These are phyloP conservation scores for Tephrocybe sp. DNA, from an alignment of 768 basidiomycete genomes.

Conservation along the genomic window DNA sequence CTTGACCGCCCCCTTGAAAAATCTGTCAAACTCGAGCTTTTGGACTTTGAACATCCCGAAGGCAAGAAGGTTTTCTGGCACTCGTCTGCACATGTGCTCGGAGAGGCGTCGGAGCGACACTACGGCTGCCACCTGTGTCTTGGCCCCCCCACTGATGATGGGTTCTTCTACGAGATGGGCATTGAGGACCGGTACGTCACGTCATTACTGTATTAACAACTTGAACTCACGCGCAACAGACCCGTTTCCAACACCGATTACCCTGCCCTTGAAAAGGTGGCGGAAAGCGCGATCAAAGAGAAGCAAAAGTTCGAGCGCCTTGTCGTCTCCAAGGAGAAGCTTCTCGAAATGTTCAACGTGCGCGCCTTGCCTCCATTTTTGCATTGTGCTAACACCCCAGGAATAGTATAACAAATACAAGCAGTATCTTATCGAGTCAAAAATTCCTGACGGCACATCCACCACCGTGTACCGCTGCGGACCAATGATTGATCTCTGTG, in stretches of 20 bases:
- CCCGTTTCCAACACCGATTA: conserved; percentile 83
- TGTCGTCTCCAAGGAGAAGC: conserved; percentile 90
- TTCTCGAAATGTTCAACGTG: conserved; percentile 95
- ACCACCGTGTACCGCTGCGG: conserved; percentile 99
- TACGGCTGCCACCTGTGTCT: conserved; percentile 97
- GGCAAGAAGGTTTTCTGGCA: conserved; percentile 99
- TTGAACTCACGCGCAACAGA: conserved; percentile 33
- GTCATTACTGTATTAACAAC: neutral
- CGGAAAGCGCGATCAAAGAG: conserved; percentile 89
- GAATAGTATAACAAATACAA: conserved; percentile 98
- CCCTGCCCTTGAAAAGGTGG: conserved; percentile 83
- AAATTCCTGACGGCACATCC: conserved; percentile 93
- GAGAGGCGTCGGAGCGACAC: conserved; percentile 94
- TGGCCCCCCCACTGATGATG: conserved; percentile 95
- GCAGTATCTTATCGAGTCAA: conserved; percentile 90
- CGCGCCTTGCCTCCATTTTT: conserved; percentile 23
- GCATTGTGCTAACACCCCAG: conserved; percentile 2
- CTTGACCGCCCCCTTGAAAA: conserved; percentile 91
- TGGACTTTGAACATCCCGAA: conserved; percentile 93
- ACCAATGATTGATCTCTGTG: conserved; percentile 96
- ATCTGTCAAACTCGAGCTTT: conserved; percentile 75
- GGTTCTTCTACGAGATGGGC: conserved; percentile 99
- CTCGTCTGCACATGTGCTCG: conserved; percentile 96
- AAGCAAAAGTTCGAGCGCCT: conserved; percentile 97
- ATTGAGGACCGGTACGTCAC: conserved; percentile 69